Evolutionary conservation across 83 land plant genomes (phyloP).

Genomic region (Thuja plicata): DNA sequence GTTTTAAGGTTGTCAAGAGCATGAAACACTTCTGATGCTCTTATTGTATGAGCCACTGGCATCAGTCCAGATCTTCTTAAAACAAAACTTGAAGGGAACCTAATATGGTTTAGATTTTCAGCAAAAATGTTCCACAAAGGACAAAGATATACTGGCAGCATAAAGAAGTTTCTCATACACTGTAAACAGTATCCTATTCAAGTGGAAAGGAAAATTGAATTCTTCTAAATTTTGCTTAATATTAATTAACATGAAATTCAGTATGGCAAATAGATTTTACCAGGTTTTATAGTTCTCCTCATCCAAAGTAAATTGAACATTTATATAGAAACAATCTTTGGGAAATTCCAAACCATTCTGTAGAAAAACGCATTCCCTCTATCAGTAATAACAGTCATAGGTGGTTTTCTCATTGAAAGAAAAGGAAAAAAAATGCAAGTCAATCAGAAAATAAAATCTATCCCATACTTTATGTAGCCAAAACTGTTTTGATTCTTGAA

Average conservation of each 20-base stretch:
- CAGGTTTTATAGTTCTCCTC: neutral
- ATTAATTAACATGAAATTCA: neutral
- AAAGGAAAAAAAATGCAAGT: neutral
- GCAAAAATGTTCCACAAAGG: neutral
- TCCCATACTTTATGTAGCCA: slow-evolving; percentile 14
- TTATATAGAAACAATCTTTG: slow-evolving; percentile 15
- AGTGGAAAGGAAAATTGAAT: neutral
- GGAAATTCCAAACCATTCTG: slow-evolving; percentile 10
- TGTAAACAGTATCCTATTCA: neutral
- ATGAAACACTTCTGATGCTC: neutral
- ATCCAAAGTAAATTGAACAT: slow-evolving; percentile 10
- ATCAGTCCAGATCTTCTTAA: neutral
- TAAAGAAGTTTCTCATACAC: neutral
- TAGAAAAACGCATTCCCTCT: neutral
- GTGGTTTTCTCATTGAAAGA: neutral
- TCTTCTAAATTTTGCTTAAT: neutral
- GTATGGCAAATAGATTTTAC: slow-evolving; percentile 1
- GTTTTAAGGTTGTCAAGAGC: neutral
- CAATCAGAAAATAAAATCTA: neutral
- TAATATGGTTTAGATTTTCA: neutral
- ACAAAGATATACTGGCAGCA: neutral
- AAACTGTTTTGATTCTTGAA: slow-evolving; percentile 1
- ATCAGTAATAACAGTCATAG: neutral
- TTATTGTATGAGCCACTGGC: neutral
- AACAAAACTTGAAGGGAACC: slow-evolving; percentile 7